Conservation (phyloP, 164 flowering plant genomes). For the Cinnamomum micranthum region DNA sequence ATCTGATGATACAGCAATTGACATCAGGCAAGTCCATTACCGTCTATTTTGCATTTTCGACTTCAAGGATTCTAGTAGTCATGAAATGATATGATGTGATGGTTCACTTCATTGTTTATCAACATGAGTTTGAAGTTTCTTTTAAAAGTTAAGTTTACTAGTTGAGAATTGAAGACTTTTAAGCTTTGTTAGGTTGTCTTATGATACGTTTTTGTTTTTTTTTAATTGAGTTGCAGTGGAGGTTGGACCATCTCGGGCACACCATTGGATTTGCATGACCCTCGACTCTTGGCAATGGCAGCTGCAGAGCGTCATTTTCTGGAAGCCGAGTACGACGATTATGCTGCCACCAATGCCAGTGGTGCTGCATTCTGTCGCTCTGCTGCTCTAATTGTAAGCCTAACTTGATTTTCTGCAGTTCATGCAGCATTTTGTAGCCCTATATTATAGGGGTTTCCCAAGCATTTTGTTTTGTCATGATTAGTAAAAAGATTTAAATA, state of each 20-base stretch:
- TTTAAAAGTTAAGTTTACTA: background rate
- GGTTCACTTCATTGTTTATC: background rate
- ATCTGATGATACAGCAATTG: conserved; percentile 71
- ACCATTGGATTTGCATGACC: conserved; percentile 77
- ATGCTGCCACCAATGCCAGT: conserved; percentile 72
- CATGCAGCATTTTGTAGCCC: too few relatives aligned
- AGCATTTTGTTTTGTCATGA: too few relatives aligned
- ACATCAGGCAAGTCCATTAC: conserved; percentile 59
- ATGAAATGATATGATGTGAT: background rate
- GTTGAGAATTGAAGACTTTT: background rate
- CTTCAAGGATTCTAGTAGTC: background rate
- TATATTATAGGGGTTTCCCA: too few relatives aligned
- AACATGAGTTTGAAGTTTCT: too few relatives aligned
- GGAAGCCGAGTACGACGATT: conserved; percentile 87
- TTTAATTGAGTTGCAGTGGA: conserved; percentile 44
- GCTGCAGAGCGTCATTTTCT: conserved; percentile 80
- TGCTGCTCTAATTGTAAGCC: conserved; percentile 79
- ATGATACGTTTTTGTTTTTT: background rate
- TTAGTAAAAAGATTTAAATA: too few relatives aligned
- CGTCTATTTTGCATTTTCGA: background rate
- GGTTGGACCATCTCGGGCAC: conserved; percentile 88
- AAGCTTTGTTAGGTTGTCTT: background rate
- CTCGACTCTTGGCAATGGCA: conserved; percentile 92
- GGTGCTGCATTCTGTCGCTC: conserved; percentile 97
- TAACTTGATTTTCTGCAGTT: background rate